Evolutionary conservation across 164 flowering plant species (phyloP), one percentile per base, ranked within the genome.

Genomic region (Chimonanthus salicifolius): DNA sequence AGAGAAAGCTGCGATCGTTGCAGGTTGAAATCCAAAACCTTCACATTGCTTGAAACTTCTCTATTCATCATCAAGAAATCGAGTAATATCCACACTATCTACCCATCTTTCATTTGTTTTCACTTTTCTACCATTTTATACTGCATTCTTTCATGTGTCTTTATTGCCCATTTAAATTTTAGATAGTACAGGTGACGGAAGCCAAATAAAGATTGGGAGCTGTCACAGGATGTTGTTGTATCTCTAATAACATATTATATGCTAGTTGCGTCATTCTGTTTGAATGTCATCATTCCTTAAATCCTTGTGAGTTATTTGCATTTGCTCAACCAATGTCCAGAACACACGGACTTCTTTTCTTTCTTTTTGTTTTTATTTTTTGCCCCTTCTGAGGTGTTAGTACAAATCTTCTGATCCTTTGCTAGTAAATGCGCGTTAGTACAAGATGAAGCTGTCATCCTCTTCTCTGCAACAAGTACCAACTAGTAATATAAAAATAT

Each of bases 11-110:
- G 54, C 76, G 70, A 77, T 77, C 71, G 7, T 73, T 90, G 51
- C 85, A 79, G 71, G 70, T 78, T 33, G 85, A 87, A 79, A 87
- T 90, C 43, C 90, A 88, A 78, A 90, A 87, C 75, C 75, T 88
- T 62, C 92, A 86, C 74, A 74, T 86, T 69, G 79, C 82, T 62
- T 81, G 80, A 88, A 8, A 46, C 45, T 54, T n/a, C 4, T 45
- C 47, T 8, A 45, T 15, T 66, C 68, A 66, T 33, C 68, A 9
- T 33, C 44, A 44, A 44, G 5, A 4, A 43, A 13, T 46, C 16
- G 7, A 45, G 47, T 13, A 45, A 66, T 66, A 6, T 45, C 2
- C 58, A 51, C 10, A 4, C 2, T 4, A 66, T 66, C 68, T 66
- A 11, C 68, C 68, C 46, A 13, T 48, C n/a, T 66, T 66, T 63